Evolutionary conservation across 176 grass and related monocot species (phyloP).

Genomic region (Metroxylon sagu): DNA sequence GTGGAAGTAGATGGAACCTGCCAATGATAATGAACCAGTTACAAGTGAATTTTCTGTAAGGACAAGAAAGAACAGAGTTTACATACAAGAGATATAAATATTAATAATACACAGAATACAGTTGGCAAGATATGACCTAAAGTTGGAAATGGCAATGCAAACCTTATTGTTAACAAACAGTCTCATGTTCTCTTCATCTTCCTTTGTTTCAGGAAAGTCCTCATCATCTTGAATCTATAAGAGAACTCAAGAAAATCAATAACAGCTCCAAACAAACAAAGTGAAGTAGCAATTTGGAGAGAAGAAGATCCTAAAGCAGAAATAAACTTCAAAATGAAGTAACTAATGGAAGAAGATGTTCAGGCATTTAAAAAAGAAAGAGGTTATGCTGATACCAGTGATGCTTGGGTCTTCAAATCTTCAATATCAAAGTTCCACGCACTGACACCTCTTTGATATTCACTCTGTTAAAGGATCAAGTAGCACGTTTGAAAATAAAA

Average conservation of each 20-base stretch:
- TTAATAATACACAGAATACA: no score
- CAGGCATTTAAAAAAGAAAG: no score
- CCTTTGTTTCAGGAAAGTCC: conserved; percentile 65
- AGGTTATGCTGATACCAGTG: conserved; percentile 42
- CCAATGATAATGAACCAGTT: conserved; percentile 1
- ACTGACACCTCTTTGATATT: conserved; percentile 97
- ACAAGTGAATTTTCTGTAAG: not conserved
- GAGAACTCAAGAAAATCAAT: conserved; percentile 21
- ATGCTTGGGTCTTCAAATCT: conserved; percentile 97
- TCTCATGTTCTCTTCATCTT: conserved; percentile 71
- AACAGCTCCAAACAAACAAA: conserved; percentile 5
- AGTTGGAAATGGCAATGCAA: not conserved
- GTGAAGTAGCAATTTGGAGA: not conserved
- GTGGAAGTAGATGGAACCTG: conserved; percentile 53
- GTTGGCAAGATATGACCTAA: no score
- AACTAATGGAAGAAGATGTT: no score
- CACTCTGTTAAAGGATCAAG: conserved; percentile 48
- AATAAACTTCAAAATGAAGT: not conserved
- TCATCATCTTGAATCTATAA: conserved; percentile 70
- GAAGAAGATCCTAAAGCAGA: not conserved
- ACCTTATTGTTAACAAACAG: conserved; percentile 56
- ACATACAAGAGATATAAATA: no score
- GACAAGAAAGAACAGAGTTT: not conserved
- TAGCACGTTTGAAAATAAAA: no score
- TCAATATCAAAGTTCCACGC: conserved; percentile 99